Evolutionary conservation across 805 yeast genomes (phyloP).

Genomic region (Saturnispora silvae): DNA sequence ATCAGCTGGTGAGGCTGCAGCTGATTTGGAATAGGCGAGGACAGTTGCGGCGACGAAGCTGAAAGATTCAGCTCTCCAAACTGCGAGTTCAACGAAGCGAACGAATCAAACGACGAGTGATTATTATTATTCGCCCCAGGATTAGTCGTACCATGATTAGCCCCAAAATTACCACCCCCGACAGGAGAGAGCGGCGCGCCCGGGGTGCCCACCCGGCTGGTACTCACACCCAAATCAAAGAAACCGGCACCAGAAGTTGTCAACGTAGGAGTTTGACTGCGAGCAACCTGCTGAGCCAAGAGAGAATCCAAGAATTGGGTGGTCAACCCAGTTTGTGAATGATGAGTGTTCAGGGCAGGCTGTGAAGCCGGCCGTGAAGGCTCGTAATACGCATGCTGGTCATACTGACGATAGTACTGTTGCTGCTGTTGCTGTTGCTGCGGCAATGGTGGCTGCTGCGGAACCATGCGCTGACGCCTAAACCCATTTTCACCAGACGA

Average conservation of each 20-base stretch:
- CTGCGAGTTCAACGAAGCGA: neutral
- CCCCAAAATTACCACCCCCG: no score
- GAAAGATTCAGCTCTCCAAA: no score
- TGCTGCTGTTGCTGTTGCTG: slow-evolving; percentile 1
- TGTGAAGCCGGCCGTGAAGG: slow-evolving; percentile 6
- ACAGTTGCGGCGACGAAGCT: neutral
- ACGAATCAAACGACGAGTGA: slow-evolving; percentile 4
- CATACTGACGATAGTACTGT: neutral
- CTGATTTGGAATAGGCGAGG: slow-evolving; percentile 4
- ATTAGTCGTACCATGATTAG: no score
- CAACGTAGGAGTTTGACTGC: slow-evolving; percentile 5
- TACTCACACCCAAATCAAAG: no score
- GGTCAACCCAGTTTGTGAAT: slow-evolving; percentile 1
- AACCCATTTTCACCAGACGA: slow-evolving; percentile 1
- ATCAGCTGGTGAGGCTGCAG: slow-evolving; percentile 6
- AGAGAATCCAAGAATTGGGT: slow-evolving; percentile 9
- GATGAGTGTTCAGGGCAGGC: neutral
- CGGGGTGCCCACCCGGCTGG: neutral
- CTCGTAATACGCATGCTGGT: slow-evolving; percentile 3
- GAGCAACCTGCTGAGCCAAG: slow-evolving; percentile 8
- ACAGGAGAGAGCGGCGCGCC: neutral
- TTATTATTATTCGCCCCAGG: no score
- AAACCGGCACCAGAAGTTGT: neutral
- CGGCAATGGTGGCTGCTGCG: neutral
- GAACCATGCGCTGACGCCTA: no score